Base-by-base conservation (phyloP, 129 eudicot genomes). In the Ambrosia artemisiifolia region DNA sequence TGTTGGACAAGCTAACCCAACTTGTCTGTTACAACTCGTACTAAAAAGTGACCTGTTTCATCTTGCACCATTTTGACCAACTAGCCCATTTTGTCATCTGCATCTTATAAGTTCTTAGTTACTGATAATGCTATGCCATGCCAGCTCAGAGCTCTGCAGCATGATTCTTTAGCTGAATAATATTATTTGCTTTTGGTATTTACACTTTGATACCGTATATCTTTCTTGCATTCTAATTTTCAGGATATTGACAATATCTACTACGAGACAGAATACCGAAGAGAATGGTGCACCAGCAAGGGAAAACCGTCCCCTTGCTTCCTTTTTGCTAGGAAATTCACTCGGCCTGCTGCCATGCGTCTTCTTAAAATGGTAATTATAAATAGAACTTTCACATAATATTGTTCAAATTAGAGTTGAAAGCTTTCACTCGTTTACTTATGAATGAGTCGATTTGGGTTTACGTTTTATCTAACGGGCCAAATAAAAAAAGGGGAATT, bases 251-350 rank as follows among this genome's bases (percentile, higher is more conserved):
- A 89, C 74, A 89, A 89, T 75, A 82, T 92, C 35, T 79, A 89
- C 80, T 92, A 81, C 53, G 98, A 92, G 79, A 89, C 98, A 9
- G 98, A 89, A 61, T 77, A 92, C 79, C 76, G 98, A 73, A 85
- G 88, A 85, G 98, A 92, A 75, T 92, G 98, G 98, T 92, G 98
- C 83, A 83, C 85, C 66, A 92, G 90, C 90, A 92, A 89, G 82
- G 96, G 91, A 38, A 89, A 83, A 78, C 98, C 96, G 10, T 81
- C 92, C 44, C 80, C 91, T 47, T 92, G 98, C 85, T 92, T 92
- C 77, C 91, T 92, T 75, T 92, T 92, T 76, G 98, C 96, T 18
- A 89, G 98, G 72, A 92, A 92, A 65, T 92, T 92, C 60, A 89
- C 98, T n/a, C 79, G 98, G 65, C 98, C 98, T 73, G 98, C 98